Evolutionary conservation across 257 asterid genomes (phyloP).

Genomic region (Ocimum tenuiflorum): DNA sequence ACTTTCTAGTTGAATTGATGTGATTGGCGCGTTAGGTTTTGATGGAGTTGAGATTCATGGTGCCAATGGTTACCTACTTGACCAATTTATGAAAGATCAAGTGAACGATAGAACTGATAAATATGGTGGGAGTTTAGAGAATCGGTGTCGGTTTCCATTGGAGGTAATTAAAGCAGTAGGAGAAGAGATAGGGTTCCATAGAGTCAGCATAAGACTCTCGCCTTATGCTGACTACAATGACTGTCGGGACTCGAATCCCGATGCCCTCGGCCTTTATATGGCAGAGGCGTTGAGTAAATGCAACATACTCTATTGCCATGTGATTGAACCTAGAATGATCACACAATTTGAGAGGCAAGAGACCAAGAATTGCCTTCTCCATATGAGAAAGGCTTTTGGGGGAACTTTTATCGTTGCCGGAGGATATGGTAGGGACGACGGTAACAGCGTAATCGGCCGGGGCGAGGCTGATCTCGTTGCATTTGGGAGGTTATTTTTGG

Average conservation of each 20-base stretch:
- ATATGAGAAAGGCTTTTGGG: slow-evolving; percentile 38
- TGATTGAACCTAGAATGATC: slow-evolving; percentile 36
- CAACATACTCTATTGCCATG: slow-evolving; percentile 37
- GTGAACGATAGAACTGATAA: slow-evolving; percentile 37
- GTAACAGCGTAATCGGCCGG: slow-evolving; percentile 35
- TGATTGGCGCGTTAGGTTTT: slow-evolving; percentile 14
- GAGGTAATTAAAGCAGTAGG: slow-evolving; percentile 29
- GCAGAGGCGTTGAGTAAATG: slow-evolving; percentile 26
- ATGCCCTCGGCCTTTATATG: slow-evolving; percentile 30
- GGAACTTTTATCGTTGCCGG: slow-evolving; percentile 58
- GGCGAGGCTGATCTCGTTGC: slow-evolving; percentile 52
- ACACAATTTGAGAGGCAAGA: background rate
- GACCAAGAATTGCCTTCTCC: slow-evolving; percentile 19
- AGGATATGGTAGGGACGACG: slow-evolving; percentile 42
- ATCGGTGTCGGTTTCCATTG: slow-evolving; percentile 32
- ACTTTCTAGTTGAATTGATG: no score
- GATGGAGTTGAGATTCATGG: slow-evolving; percentile 48
- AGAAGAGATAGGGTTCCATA: slow-evolving; percentile 28
- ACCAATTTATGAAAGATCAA: slow-evolving; percentile 37
- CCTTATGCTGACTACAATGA: slow-evolving; percentile 25
- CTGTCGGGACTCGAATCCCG: slow-evolving; percentile 24
- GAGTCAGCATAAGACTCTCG: slow-evolving; percentile 35
- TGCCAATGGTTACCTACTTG: slow-evolving; percentile 38
- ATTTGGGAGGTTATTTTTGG: slow-evolving; percentile 58
- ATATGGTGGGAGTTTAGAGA: slow-evolving; percentile 38